Conservation (phyloP, 768 basidiomycete species). For the Suillus fuscotomentosus region DNA sequence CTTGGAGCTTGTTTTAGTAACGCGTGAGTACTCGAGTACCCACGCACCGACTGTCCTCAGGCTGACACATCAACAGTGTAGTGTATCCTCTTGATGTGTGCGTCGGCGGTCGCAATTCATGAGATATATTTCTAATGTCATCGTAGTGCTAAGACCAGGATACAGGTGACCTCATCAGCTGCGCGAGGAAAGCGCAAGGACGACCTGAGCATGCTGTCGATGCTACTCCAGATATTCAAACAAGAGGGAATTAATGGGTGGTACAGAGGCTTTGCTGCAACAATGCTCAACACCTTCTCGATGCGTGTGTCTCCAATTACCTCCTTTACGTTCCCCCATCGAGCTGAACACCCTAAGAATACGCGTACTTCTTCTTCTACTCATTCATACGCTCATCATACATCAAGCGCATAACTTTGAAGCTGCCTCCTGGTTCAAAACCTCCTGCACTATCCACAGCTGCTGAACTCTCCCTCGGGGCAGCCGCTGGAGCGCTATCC, state of each 20-base stretch:
- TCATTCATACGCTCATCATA: slow-evolving; percentile 85
- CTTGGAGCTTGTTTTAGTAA: slow-evolving; percentile 92
- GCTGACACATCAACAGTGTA: slow-evolving; percentile 45
- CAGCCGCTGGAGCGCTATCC: slow-evolving; percentile 88
- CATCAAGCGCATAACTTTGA: slow-evolving; percentile 63
- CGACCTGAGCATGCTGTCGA: slow-evolving; percentile 53
- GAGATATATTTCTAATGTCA: slow-evolving; percentile 7
- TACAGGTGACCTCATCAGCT: slow-evolving; percentile 73
- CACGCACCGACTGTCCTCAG: slow-evolving; percentile 8
- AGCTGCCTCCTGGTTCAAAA: slow-evolving; percentile 59
- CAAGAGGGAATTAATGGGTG: slow-evolving; percentile 81
- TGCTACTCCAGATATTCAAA: slow-evolving; percentile 69
- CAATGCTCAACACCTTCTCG: slow-evolving; percentile 98
- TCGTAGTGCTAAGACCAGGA: slow-evolving; percentile 85
- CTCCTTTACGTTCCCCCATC: neutral
- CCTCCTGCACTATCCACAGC: slow-evolving; percentile 65
- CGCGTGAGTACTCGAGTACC: slow-evolving; percentile 57
- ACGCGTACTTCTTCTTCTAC: slow-evolving; percentile 99
- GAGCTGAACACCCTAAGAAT: slow-evolving; percentile 57
- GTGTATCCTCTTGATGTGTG: slow-evolving; percentile 97
- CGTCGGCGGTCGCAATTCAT: slow-evolving; percentile 27
- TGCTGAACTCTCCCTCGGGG: slow-evolving; percentile 85
- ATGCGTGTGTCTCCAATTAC: slow-evolving; percentile 65
- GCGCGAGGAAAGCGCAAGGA: slow-evolving; percentile 52
- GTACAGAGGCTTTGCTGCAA: slow-evolving; percentile 92